Evolutionary conservation across 75 land plant genomes (phyloP), one percentile per base, ranked within the genome.

Genomic region (Cunninghamia lanceolata): DNA sequence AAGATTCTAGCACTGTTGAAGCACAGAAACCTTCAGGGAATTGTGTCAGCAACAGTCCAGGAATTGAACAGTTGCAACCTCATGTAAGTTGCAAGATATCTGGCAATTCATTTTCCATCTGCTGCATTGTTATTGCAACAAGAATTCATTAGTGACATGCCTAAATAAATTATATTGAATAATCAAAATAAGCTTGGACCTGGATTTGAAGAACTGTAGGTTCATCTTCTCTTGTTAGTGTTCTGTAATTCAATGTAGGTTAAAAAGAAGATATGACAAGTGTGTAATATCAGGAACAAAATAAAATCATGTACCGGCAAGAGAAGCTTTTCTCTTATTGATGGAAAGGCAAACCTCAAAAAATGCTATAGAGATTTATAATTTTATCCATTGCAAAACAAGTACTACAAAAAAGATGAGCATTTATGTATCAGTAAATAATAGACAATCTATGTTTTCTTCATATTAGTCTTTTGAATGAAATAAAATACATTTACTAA

Each of bases 1-100:
- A 43, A 42, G 46, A 43, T 42, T 79, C 43, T 79, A 42, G 82
- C 82, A 42, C 2, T 10, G 16, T 42, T 8, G 82, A 79, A 79
- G 46, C 46, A 43, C 47, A 79, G 47, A 80, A 45, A n/a, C 82
- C 25, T 45, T 28, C 30, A n/a, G 82, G 16, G 1, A 80, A 80
- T 80, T 43, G 30, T 80, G 46, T 25, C 52, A n/a, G 34, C 15
- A n/a, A 80, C 15, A 45, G 13, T 45, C 50, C 50, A n/a, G 34
- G 82, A 80, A 80, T 80, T 14, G 45, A 80, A 6, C 82, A 80
- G 82, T 43, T 45, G 46, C 82, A 80, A n/a, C 50, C 52, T 43
- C 82, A 32, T 80, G 82, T 80, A 45, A 80, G 82, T 80, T 80
- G 45, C 34, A 80, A 45, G 15, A 45, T 45, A 45, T 45, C 46